phyloP scores from a whole-genome alignment of 192 early-diverging fungal species.

The Backusella morwellensis region DNA sequence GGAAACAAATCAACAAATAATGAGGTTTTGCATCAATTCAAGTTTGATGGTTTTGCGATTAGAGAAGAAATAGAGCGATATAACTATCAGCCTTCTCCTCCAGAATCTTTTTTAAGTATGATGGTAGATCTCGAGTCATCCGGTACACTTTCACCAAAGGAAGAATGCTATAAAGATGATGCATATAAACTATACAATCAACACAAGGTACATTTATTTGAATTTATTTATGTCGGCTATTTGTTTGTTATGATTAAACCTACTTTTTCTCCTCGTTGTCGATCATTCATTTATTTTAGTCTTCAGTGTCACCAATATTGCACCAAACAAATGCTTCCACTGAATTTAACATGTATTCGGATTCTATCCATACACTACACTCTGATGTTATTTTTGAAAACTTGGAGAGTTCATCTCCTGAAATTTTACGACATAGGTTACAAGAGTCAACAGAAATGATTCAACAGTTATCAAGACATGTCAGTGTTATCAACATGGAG shows the following conservation, averaged over 20 bases:
- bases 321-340: background rate
- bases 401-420: background rate
- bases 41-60: background rate
- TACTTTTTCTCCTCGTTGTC: background rate
- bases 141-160: background rate
- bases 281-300: conserved; percentile 5
- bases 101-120: background rate
- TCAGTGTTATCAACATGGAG: background rate
- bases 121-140: conserved; percentile 6
- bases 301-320: background rate
- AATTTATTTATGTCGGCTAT: background rate
- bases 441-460: background rate
- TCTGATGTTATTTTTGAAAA: background rate
- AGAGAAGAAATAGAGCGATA: background rate
- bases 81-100: background rate
- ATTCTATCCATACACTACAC: background rate
- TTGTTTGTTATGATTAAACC: conserved; percentile 3
- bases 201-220: background rate
- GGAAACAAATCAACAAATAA: background rate
- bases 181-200: background rate
- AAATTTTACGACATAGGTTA: background rate
- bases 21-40: background rate
- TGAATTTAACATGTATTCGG: background rate
- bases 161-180: background rate
- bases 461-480: background rate